These are phyloP conservation scores for Solanum arcanum DNA, from an alignment of 257 asterid genomes.

Conservation along the genomic window DNA sequence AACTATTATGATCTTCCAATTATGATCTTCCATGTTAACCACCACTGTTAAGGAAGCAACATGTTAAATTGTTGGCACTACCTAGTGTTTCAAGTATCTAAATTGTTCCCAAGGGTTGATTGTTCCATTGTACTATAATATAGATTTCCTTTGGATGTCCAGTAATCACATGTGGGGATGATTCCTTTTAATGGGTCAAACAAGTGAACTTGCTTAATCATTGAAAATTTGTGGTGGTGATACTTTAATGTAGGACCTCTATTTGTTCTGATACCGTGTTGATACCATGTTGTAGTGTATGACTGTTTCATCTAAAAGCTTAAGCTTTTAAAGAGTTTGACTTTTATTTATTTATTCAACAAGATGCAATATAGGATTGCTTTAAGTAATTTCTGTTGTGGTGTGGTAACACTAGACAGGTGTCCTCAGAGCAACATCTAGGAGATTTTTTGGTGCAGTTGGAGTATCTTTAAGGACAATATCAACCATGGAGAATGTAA, in stretches of 20 bases:
- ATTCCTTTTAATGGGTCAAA: neutral
- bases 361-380: neutral
- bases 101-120: neutral
- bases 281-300: neutral
- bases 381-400: constrained; percentile 2
- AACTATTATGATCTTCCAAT: neutral
- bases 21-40: neutral
- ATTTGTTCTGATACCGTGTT: neutral
- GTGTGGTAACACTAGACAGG: constrained; percentile 61
- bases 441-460: constrained; percentile 22
- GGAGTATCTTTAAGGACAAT: constrained; percentile 17
- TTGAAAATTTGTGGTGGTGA: neutral
- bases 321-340: neutral
- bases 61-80: neutral
- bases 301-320: neutral
- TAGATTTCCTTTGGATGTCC: neutral
- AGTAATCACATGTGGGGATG: neutral
- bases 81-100: neutral
- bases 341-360: neutral
- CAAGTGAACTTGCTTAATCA: neutral
- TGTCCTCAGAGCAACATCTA: constrained; percentile 30
- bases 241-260: neutral
- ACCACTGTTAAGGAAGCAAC: neutral
- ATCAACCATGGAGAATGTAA: constrained; percentile 51
- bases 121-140: neutral